phyloP scores from a whole-genome alignment of 345 rosid species.

The Rhodamnia rubescens region DNA sequence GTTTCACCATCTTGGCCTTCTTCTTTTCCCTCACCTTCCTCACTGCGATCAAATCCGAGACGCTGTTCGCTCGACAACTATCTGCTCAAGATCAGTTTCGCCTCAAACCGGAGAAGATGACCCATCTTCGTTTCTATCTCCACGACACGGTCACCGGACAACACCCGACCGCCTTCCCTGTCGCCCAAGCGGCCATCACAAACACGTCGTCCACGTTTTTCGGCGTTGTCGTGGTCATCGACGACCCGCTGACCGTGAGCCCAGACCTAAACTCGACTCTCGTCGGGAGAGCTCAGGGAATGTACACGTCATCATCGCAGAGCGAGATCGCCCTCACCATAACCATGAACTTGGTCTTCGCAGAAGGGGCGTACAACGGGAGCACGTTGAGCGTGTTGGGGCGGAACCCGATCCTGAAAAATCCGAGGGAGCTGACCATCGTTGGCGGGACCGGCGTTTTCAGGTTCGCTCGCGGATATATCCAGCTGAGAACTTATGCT shows the following conservation, averaged over 20 bases:
- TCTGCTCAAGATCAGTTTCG: not conserved
- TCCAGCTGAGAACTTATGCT: constrained; percentile 6
- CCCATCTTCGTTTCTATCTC: constrained; percentile 31
- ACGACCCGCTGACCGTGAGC: constrained; percentile 4
- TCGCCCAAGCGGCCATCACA: constrained; percentile 9
- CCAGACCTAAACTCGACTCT: constrained; percentile 9
- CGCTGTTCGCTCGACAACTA: not conserved
- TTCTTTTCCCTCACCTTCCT: not conserved
- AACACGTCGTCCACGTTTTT: not conserved
- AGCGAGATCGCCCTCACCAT: not conserved
- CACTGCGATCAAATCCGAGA: not conserved
- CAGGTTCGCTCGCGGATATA: constrained; percentile 17
- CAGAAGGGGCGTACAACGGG: constrained; percentile 12
- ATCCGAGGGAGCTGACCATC: constrained; percentile 13
- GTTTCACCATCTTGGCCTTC: not conserved
- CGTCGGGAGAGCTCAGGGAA: constrained; percentile 19
- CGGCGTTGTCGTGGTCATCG: not conserved
- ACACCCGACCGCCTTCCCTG: constrained; percentile 9
- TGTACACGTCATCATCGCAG: constrained; percentile 7
- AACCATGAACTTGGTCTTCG: constrained; percentile 9
- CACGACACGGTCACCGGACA: constrained; percentile 15
- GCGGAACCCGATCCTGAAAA: not conserved
- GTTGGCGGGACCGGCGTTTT: constrained; percentile 14
- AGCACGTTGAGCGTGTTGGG: constrained; percentile 15
- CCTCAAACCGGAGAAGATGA: constrained; percentile 13